Conservation (phyloP, 139 green algal genomes). For the Chlorella sp. region DNA sequence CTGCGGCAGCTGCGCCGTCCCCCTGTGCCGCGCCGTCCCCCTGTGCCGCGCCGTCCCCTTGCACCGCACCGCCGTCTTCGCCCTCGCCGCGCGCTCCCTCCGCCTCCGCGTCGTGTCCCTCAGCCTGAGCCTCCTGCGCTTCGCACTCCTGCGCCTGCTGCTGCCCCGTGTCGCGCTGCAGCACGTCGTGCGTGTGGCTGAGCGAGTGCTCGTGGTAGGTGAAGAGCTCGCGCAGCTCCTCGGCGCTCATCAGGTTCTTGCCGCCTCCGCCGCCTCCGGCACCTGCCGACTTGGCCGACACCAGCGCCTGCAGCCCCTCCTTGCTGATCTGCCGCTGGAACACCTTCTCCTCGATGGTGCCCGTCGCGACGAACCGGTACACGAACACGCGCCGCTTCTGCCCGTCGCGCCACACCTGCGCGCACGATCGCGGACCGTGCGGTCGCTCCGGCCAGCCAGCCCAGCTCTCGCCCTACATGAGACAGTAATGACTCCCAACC, state of each 20-base stretch:
- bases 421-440: too few relatives aligned
- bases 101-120: background rate
- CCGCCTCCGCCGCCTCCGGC: background rate
- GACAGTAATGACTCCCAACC: too few relatives aligned
- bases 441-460: too few relatives aligned
- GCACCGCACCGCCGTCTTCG: background rate
- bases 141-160: background rate
- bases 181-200: constrained; percentile 4
- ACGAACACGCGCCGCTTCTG: constrained; percentile 95
- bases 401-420: constrained; percentile 94
- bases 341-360: constrained; percentile 98
- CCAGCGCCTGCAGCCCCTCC: constrained; percentile 35
- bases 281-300: background rate
- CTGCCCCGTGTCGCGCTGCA: background rate
- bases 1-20: background rate
- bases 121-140: background rate
- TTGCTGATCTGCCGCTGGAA: constrained; percentile 52
- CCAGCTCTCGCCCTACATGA: too few relatives aligned
- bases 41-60: too few relatives aligned
- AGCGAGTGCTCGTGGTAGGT: constrained; percentile 63
- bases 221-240: constrained; percentile 95
- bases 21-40: background rate
- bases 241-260: constrained; percentile 62
- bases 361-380: constrained; percentile 93
- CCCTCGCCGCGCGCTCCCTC: background rate